Evolutionary conservation across 257 asterid species (phyloP).

Genomic region (Przewalskia tangutica): DNA sequence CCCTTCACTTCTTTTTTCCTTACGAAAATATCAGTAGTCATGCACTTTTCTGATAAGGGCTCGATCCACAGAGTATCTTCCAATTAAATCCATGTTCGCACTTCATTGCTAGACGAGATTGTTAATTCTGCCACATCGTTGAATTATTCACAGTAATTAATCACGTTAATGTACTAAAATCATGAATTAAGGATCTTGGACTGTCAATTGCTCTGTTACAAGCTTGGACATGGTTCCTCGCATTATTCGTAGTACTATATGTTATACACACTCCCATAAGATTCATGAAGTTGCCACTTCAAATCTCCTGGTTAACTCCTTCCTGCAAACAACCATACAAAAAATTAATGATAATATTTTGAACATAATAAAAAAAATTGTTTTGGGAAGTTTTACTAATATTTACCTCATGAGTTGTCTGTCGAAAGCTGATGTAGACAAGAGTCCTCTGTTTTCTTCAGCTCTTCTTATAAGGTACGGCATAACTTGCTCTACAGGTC

Average conservation of each 20-base stretch:
- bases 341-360: background rate
- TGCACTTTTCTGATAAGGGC: background rate
- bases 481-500: conserved; percentile 74
- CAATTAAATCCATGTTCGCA: background rate
- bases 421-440: conserved; percentile 51
- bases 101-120: background rate
- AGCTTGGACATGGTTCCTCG: background rate
- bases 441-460: conserved; percentile 78
- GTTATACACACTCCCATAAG: background rate
- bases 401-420: conserved; percentile 50
- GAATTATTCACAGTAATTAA: background rate
- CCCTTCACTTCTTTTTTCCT: background rate
- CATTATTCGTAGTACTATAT: background rate
- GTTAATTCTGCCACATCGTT: background rate
- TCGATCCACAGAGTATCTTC: background rate
- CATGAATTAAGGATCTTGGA: background rate
- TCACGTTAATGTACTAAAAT: background rate
- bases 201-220: background rate
- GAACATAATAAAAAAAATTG: too few species aligned
- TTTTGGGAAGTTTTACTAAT: background rate
- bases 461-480: conserved; percentile 89
- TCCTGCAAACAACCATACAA: background rate
- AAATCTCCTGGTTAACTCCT: conserved; percentile 1
- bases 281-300: background rate
- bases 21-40: too few species aligned